phyloP scores from a whole-genome alignment of 176 grass and related monocot species.

The Urochloa ruziziensis region DNA sequence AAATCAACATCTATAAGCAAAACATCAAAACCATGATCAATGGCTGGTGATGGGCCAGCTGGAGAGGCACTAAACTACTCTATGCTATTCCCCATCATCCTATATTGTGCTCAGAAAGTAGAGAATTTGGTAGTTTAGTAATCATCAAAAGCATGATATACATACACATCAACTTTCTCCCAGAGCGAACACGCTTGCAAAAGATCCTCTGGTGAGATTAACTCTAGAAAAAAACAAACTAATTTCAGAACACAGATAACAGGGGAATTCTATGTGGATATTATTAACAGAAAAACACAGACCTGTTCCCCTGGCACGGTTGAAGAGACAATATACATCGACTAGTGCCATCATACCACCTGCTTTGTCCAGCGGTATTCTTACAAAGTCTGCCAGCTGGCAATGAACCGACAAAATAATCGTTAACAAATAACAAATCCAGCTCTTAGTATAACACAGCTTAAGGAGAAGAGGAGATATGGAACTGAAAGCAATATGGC shows the following conservation, averaged over 20 bases:
- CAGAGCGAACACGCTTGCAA: conserved; percentile 92
- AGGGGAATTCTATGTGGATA: conserved; percentile 3
- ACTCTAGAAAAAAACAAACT: conserved; percentile 51
- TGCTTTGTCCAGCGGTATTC: conserved; percentile 82
- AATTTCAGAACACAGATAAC: conserved; percentile 23
- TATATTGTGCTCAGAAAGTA: conserved; percentile 41
- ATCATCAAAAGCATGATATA: conserved; percentile 40
- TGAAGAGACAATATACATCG: conserved; percentile 93
- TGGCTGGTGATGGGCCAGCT: conserved; percentile 46
- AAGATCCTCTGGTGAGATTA: conserved; percentile 99
- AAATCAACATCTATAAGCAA: conserved; percentile 74
- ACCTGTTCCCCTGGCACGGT: conserved; percentile 97
- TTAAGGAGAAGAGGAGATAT: not conserved
- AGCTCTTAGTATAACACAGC: not conserved
- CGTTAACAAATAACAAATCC: conserved; percentile 8
- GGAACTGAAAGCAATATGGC: too few species aligned
- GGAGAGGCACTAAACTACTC: conserved; percentile 28
- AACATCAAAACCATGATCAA: conserved; percentile 51
- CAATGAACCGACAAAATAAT: conserved; percentile 12
- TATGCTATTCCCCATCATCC: conserved; percentile 22
- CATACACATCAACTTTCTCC: conserved; percentile 99
- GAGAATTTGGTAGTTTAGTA: conserved; percentile 22
- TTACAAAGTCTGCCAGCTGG: conserved; percentile 91
- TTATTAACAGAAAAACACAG: conserved; percentile 18
- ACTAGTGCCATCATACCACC: conserved; percentile 96